Evolutionary conservation across 2,329 filamentous ascomycete genomes (phyloP).

Genomic region (Talaromyces sp.): DNA sequence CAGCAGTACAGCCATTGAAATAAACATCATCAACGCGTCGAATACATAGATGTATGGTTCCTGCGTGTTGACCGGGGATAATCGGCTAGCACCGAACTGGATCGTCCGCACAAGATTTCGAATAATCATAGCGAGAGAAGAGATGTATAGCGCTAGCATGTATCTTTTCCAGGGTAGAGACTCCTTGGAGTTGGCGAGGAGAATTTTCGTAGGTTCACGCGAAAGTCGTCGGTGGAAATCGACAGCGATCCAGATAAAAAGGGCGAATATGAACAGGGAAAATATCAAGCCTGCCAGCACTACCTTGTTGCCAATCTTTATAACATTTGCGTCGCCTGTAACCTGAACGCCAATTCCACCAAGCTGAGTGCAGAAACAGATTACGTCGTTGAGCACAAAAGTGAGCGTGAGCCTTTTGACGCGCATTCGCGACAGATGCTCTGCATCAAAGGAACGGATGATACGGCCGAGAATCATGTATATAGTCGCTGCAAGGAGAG

Average conservation of each 20-base stretch:
- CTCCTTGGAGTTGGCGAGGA: neutral
- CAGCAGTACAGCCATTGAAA: slow-evolving; percentile 16
- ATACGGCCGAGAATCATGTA: slow-evolving; percentile 38
- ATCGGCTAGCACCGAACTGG: slow-evolving; percentile 19
- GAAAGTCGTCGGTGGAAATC: neutral
- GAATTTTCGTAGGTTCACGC: neutral
- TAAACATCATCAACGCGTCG: slow-evolving; percentile 24
- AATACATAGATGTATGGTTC: slow-evolving; percentile 29
- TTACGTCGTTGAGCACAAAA: slow-evolving; percentile 31
- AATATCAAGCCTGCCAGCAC: slow-evolving; percentile 2
- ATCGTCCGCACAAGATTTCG: slow-evolving; percentile 24
- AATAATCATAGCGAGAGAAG: slow-evolving; percentile 20
- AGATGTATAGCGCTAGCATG: slow-evolving; percentile 22
- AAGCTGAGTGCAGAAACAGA: slow-evolving; percentile 29
- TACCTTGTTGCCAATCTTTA: slow-evolving; percentile 17
- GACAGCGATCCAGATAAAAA: neutral
- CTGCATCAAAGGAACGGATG: slow-evolving; percentile 29
- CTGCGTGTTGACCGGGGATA: slow-evolving; percentile 14
- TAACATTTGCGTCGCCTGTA: slow-evolving; percentile 16
- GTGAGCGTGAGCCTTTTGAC: slow-evolving; percentile 31
- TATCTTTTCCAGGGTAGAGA: slow-evolving; percentile 20
- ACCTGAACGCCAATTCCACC: slow-evolving; percentile 26
- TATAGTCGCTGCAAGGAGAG: slow-evolving; percentile 33
- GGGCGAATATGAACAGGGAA: neutral
- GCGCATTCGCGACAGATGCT: slow-evolving; percentile 29